A percentile compares a stretch with the other conserved stretches of the same genome.
Evolutionary conservation across 305 asterid genomes (phyloP).

Genomic region (Fraxinus nigra): DNA sequence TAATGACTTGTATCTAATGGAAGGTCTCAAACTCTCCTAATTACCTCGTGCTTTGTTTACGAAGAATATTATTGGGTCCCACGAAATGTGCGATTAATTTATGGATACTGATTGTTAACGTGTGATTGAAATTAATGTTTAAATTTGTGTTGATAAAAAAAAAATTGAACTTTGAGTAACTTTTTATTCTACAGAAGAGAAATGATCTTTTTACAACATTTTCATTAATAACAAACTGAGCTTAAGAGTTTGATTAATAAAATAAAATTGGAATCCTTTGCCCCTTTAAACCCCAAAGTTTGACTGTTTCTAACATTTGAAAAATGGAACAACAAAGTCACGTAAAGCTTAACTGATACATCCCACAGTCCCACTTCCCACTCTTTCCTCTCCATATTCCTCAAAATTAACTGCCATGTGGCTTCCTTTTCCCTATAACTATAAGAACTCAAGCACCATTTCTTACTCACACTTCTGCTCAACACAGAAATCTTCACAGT

Average conservation of each 20-base stretch:
- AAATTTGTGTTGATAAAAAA: too few species aligned
- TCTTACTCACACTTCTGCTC: not conserved
- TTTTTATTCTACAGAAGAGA: not conserved
- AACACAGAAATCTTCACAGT: not conserved
- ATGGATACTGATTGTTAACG: too few species aligned
- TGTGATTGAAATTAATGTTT: too few species aligned
- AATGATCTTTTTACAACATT: not conserved
- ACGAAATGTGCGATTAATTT: too few species aligned
- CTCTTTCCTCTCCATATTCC: not conserved
- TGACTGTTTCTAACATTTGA: constrained; percentile 23
- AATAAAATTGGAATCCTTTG: not conserved
- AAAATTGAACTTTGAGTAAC: not conserved
- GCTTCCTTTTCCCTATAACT: not conserved
- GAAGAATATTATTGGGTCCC: not conserved
- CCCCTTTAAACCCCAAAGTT: constrained; percentile 7
- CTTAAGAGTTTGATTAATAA: not conserved
- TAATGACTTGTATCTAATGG: constrained; percentile 1
- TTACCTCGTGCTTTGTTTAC: not conserved
- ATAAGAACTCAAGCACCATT: not conserved
- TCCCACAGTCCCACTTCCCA: not conserved
- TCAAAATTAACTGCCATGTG: not conserved
- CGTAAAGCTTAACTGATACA: not conserved
- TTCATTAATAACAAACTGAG: not conserved
- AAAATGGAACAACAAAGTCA: not conserved
- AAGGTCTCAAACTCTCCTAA: not conserved